These are phyloP conservation scores for Ceratocystiopsis sp. DNA, from an alignment of 2,329 filamentous ascomycete genomes.

Conservation along the genomic window DNA sequence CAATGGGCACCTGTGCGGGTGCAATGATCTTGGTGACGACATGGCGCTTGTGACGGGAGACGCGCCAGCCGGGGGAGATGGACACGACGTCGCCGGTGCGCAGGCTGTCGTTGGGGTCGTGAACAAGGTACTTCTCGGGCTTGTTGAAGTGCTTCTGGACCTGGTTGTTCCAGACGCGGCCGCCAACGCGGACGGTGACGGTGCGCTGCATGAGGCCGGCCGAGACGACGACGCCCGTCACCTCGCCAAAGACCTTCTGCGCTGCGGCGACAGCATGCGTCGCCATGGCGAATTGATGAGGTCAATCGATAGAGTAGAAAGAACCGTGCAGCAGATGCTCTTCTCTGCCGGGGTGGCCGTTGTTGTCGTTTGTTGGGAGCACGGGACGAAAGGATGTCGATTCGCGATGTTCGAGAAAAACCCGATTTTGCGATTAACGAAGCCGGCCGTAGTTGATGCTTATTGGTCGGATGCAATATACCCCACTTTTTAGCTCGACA, in stretches of 20 bases:
- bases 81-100: slow-evolving; percentile 59
- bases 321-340: no score
- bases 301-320: no score
- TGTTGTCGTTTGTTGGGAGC: no score
- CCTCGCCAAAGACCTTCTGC: slow-evolving; percentile 29
- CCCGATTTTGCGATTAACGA: no score
- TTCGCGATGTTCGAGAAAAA: no score
- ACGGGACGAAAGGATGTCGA: no score
- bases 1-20: slow-evolving; percentile 44
- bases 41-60: slow-evolving; percentile 51
- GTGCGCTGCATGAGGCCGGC: slow-evolving; percentile 64
- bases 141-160: slow-evolving; percentile 57
- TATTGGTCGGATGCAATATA: no score
- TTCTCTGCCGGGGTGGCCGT: no score
- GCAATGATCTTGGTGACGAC: slow-evolving; percentile 61
- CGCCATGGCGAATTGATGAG: slow-evolving; percentile 18
- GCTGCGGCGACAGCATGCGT: slow-evolving; percentile 18
- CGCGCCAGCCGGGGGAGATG: slow-evolving; percentile 49
- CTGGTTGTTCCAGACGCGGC: slow-evolving; percentile 52
- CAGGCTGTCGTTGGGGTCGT: slow-evolving; percentile 61
- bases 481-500: no score
- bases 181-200: slow-evolving; percentile 59
- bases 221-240: slow-evolving; percentile 57
- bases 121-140: slow-evolving; percentile 50
- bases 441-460: no score